Evolutionary conservation across 2,329 filamentous ascomycete species (phyloP).

Genomic region (Rutstroemia sp.): DNA sequence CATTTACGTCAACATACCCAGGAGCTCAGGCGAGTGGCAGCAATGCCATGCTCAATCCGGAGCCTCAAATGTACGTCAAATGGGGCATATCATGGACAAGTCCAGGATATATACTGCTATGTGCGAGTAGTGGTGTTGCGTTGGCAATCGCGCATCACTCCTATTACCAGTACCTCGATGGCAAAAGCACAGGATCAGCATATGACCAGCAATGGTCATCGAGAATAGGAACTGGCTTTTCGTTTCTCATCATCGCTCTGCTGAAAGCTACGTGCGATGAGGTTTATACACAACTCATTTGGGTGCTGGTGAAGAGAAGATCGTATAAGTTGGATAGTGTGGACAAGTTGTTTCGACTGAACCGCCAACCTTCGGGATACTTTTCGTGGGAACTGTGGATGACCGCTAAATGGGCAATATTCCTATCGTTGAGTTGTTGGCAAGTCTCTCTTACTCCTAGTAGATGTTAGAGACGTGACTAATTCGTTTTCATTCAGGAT

Average conservation of each 20-base stretch:
- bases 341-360: background rate
- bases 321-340: background rate
- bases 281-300: background rate
- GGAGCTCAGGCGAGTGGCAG: no score
- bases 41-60: no score
- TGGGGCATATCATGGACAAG: background rate
- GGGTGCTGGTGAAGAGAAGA: background rate
- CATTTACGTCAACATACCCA: no score
- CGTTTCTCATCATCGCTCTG: background rate
- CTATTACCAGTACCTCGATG: conserved; percentile 1
- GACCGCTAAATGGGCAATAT: background rate
- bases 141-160: conserved; percentile 12
- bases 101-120: background rate
- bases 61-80: background rate
- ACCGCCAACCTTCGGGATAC: background rate
- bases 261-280: background rate
- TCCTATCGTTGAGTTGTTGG: background rate
- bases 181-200: background rate
- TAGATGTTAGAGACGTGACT: background rate
- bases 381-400: background rate
- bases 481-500: background rate
- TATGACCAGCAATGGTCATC: background rate
- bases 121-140: background rate
- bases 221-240: background rate
- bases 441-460: background rate